Evolutionary conservation across 2,329 filamentous ascomycete genomes (phyloP).

Genomic region (Nannizzia gypsea): DNA sequence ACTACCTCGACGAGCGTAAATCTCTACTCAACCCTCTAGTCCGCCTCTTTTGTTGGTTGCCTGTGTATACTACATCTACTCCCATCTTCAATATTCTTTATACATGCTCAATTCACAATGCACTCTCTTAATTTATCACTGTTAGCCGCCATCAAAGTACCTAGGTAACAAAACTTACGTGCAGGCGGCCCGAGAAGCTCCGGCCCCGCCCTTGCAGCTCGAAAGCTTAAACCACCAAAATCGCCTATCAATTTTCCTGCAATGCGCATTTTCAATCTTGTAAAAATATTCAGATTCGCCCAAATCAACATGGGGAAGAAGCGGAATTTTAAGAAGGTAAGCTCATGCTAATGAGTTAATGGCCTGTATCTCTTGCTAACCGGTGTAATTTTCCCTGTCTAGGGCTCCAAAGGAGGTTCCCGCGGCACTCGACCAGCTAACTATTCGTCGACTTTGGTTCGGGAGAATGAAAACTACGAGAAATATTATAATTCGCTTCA

Average conservation of each 20-base stretch:
- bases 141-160: no score
- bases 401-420: constrained; percentile 17
- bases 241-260: not conserved
- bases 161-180: not conserved
- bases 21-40: not conserved
- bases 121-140: no score
- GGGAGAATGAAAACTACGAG: constrained; percentile 75
- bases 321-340: constrained; percentile 1
- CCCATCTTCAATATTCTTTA: not conserved
- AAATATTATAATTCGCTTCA: constrained; percentile 71
- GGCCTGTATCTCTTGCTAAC: not conserved
- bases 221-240: not conserved
- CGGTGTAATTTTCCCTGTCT: not conserved
- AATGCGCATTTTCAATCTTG: not conserved
- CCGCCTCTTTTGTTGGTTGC: not conserved
- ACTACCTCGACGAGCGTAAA: not conserved
- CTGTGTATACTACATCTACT: not conserved
- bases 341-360: not conserved
- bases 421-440: constrained; percentile 25
- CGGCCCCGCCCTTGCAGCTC: constrained; percentile 3
- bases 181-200: not conserved
- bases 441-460: constrained; percentile 53
- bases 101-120: no score
- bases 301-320: constrained; percentile 2
- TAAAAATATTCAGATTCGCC: not conserved